Conservation (phyloP, 129 eudicot species). For the Ambrosia artemisiifolia region DNA sequence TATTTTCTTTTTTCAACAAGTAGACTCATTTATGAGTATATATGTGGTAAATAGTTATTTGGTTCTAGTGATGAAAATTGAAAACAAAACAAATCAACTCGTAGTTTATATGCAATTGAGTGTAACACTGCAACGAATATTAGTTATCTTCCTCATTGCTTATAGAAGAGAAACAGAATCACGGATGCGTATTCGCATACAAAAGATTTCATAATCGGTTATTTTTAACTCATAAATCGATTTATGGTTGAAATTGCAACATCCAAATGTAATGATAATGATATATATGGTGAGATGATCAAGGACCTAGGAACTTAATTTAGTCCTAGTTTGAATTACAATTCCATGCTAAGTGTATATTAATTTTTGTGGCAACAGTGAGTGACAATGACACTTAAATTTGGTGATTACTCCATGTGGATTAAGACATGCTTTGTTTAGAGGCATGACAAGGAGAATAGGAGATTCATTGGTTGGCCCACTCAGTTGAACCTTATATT, state of each 20-base stretch:
- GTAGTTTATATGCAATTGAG: too few species aligned
- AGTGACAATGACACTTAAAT: neutral
- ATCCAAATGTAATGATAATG: neutral
- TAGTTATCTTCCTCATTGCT: too few species aligned
- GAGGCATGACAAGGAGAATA: conserved; percentile 2
- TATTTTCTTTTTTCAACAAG: too few species aligned
- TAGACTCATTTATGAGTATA: too few species aligned
- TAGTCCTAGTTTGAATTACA: neutral
- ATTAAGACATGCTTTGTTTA: conserved; percentile 17
- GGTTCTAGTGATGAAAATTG: too few species aligned
- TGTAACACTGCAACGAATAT: too few species aligned
- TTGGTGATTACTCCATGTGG: neutral
- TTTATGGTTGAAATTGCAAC: neutral
- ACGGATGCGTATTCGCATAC: too few species aligned
- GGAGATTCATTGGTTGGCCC: neutral
- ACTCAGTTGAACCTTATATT: neutral
- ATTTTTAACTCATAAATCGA: too few species aligned
- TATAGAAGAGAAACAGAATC: too few species aligned
- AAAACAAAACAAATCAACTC: too few species aligned
- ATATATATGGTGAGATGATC: conserved; percentile 11
- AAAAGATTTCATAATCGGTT: too few species aligned
- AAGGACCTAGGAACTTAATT: conserved; percentile 10
- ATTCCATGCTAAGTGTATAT: neutral
- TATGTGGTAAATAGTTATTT: too few species aligned
- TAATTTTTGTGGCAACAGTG: conserved; percentile 23